phyloP scores from a whole-genome alignment of 805 yeast species.

The Jamesozyma rosinii region DNA sequence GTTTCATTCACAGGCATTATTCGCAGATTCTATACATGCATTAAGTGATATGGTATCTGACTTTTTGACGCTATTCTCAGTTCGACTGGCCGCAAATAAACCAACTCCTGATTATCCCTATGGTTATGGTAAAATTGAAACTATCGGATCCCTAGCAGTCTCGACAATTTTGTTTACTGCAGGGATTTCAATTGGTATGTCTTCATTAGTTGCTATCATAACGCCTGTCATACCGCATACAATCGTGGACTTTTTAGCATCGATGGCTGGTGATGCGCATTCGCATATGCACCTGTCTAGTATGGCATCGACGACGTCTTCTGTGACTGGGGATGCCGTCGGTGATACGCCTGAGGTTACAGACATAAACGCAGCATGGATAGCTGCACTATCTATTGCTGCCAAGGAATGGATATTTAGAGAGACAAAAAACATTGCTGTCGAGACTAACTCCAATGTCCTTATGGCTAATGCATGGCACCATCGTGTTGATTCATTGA shows the following conservation, averaged over 20 bases:
- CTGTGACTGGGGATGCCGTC: constrained; percentile 24
- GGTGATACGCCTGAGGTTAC: constrained; percentile 35
- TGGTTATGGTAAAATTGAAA: constrained; percentile 89
- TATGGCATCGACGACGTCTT: neutral
- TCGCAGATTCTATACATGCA: constrained; percentile 94
- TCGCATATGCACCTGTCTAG: constrained; percentile 3
- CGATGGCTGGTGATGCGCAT: constrained; percentile 22
- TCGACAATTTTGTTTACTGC: constrained; percentile 75
- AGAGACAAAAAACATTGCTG: constrained; percentile 75
- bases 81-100: constrained; percentile 56
- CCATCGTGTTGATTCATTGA: constrained; percentile 85
- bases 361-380: constrained; percentile 87
- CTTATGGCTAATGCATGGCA: constrained; percentile 97
- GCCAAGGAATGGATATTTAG: constrained; percentile 80
- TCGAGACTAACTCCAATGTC: constrained; percentile 69
- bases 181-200: constrained; percentile 84
- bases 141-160: constrained; percentile 83
- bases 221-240: constrained; percentile 60
- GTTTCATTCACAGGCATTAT: constrained; percentile 86
- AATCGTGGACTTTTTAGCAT: constrained; percentile 39
- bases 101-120: constrained; percentile 60
- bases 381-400: constrained; percentile 76
- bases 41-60: constrained; percentile 84
- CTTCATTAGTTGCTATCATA: constrained; percentile 57
- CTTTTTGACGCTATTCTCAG: constrained; percentile 79